Evolutionary conservation across 2,329 filamentous ascomycete species (phyloP).

Genomic region (Diaporthe sp.): DNA sequence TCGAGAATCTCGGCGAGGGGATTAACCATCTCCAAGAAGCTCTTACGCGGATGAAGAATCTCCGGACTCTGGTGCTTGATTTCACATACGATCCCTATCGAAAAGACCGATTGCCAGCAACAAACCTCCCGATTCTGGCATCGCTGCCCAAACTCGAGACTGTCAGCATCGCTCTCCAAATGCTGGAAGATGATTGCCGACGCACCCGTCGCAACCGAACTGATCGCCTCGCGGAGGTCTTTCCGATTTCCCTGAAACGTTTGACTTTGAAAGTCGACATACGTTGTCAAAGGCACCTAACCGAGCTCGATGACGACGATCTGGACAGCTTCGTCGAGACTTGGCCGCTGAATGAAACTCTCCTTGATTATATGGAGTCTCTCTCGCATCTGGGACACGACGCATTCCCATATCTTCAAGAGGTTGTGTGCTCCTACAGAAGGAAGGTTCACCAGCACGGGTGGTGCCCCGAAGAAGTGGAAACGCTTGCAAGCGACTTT

Average conservation of each 20-base stretch:
- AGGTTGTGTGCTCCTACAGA: background rate
- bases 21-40: background rate
- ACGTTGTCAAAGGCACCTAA: no score
- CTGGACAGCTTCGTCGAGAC: no score
- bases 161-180: background rate
- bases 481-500: background rate
- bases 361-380: background rate
- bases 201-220: rapidly evolving
- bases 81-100: no score
- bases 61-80: background rate
- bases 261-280: background rate
- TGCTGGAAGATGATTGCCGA: background rate
- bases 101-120: no score
- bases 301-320: no score
- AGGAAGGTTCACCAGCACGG: background rate
- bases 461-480: background rate
- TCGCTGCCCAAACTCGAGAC: background rate
- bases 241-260: background rate
- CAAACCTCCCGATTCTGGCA: background rate
- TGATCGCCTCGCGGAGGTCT: background rate
- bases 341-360: rapidly evolving
- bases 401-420: background rate
- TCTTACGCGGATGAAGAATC: background rate
- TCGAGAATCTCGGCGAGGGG: background rate
- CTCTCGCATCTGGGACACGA: background rate